A percentile compares a stretch with the other conserved stretches of the same genome.
Conservation (phyloP, 148 eudicot genomes). For the Vaccinium darrowii region DNA sequence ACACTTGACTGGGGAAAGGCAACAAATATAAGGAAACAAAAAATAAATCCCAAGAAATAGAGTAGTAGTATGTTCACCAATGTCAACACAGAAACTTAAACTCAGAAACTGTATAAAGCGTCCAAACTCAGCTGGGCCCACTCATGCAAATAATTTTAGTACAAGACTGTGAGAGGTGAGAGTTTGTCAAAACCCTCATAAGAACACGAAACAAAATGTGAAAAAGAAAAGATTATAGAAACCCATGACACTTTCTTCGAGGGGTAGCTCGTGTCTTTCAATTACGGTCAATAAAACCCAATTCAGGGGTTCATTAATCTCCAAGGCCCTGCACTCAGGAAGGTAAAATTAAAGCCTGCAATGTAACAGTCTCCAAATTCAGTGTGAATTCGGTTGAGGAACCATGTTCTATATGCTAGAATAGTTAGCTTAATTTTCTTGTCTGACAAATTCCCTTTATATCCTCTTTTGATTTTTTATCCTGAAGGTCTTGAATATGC, state of each 20-base stretch:
- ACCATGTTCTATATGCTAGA: background rate
- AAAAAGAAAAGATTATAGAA: background rate
- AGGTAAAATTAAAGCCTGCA: background rate
- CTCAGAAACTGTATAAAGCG: background rate
- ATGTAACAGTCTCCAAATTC: background rate
- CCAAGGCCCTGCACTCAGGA: background rate
- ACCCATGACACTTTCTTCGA: background rate
- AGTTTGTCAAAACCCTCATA: background rate
- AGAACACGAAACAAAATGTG: background rate
- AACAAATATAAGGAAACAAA: background rate
- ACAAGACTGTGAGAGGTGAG: background rate
- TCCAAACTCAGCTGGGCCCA: background rate
- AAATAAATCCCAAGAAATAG: background rate
- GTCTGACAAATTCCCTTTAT: background rate
- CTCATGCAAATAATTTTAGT: background rate
- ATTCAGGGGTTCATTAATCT: background rate
- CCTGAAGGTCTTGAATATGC: background rate
- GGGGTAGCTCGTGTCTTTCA: background rate
- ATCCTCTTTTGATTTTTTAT: background rate
- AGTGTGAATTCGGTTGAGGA: background rate
- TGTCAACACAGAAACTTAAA: background rate
- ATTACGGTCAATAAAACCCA: background rate
- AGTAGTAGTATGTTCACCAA: background rate
- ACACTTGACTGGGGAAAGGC: slow-evolving; percentile 58
- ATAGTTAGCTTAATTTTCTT: background rate